A percentile compares a stretch with the other conserved stretches of the same genome.
These are phyloP conservation scores for Eustoma russellianum DNA, from an alignment of 257 asterid genomes.

Conservation along the genomic window DNA sequence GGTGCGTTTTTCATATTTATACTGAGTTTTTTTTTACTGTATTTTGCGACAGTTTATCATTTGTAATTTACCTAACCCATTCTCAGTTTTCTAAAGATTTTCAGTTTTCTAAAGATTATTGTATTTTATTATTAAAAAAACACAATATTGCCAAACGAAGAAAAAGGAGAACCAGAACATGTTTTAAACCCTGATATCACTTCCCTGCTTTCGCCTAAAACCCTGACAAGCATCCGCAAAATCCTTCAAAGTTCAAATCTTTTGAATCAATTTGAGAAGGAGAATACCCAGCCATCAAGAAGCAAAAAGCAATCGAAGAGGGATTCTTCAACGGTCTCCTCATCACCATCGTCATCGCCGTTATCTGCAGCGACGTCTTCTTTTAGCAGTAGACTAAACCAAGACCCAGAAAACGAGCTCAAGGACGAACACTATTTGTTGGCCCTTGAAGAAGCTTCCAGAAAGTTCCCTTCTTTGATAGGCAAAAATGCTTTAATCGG, in stretches of 20 bases:
- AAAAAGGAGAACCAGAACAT: not conserved
- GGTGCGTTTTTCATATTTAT: too few relatives aligned
- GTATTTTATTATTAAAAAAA: too few relatives aligned
- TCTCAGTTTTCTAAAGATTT: too few relatives aligned
- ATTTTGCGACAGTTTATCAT: too few relatives aligned
- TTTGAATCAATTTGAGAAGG: too few relatives aligned
- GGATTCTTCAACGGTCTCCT: constrained; percentile 27
- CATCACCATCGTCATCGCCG: constrained; percentile 6
- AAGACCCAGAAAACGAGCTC: constrained; percentile 14
- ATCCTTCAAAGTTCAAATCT: not conserved
- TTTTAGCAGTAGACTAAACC: not conserved
- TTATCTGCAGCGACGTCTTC: constrained; percentile 16
- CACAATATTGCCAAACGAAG: not conserved
- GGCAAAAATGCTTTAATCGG: constrained; percentile 37
- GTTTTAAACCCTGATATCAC: not conserved
- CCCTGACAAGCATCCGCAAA: constrained; percentile 2
- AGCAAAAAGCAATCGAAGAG: constrained; percentile 27
- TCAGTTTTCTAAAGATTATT: not conserved
- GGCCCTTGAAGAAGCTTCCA: constrained; percentile 51
- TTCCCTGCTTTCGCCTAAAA: not conserved
- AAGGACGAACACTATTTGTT: constrained; percentile 26
- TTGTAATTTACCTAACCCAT: too few relatives aligned
- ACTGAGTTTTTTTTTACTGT: too few relatives aligned
- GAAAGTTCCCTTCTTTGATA: constrained; percentile 55
- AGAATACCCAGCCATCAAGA: constrained; percentile 33